These are phyloP conservation scores for Magnaporthiopsis incrustans DNA, from an alignment of 2,329 filamentous ascomycete genomes.

Conservation along the genomic window DNA sequence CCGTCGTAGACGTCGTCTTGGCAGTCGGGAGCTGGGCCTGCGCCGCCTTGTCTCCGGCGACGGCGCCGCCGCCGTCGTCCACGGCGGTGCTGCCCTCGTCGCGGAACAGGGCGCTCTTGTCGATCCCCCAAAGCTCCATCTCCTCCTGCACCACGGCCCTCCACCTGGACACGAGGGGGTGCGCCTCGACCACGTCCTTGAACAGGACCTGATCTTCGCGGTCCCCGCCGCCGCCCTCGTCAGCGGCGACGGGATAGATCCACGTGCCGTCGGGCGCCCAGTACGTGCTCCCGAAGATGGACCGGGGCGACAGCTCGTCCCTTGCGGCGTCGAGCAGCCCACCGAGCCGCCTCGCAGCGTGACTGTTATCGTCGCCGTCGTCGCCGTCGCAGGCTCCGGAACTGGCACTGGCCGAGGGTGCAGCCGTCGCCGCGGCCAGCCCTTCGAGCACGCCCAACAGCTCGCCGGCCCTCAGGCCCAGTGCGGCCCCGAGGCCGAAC, in stretches of 20 bases:
- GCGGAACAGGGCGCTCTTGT: slow-evolving; percentile 3
- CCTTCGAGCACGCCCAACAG: slow-evolving; percentile 73
- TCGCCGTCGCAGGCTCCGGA: background rate
- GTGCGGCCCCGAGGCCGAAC: slow-evolving; percentile 71
- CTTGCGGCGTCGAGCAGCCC: slow-evolving; percentile 40
- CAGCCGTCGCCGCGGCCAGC: slow-evolving; percentile 41
- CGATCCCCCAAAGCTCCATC: slow-evolving; percentile 27
- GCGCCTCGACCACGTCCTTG: slow-evolving; percentile 54
- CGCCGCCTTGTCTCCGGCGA: background rate
- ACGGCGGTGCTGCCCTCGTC: background rate
- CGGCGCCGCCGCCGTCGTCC: background rate
- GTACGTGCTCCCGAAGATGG: slow-evolving; percentile 57
- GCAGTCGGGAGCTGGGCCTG: background rate
- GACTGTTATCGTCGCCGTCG: too few species aligned
- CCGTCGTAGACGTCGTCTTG: background rate
- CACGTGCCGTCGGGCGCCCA: slow-evolving; percentile 65
- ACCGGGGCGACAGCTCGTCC: slow-evolving; percentile 50
- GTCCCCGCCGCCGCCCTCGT: slow-evolving; percentile 20
- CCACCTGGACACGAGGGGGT: slow-evolving; percentile 63
- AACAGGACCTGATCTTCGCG: slow-evolving; percentile 40
- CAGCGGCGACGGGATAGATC: slow-evolving; percentile 47
- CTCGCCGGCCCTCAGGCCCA: slow-evolving; percentile 68
- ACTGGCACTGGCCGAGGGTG: slow-evolving; percentile 10
- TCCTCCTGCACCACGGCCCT: slow-evolving; percentile 31
- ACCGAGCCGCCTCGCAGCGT: slow-evolving; percentile 17